phyloP scores from a whole-genome alignment of 2,329 filamentous ascomycete species.

The Penicillium hesseltinei region DNA sequence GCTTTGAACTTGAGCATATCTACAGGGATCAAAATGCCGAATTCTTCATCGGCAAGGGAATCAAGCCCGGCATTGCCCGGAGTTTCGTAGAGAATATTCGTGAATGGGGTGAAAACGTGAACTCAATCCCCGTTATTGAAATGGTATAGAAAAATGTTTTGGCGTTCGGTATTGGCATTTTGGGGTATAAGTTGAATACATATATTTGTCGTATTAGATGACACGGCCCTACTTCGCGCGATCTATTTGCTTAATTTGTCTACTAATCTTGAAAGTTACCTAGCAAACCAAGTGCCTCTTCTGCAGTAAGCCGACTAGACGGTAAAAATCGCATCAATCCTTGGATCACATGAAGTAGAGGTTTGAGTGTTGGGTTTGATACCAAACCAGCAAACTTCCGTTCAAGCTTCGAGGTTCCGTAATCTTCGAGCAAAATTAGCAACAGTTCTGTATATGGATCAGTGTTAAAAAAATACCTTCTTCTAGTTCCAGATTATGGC shows the following conservation, averaged over 20 bases:
- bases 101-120: too few species aligned
- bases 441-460: background rate
- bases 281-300: slow-evolving; percentile 18
- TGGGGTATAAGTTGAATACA: too few species aligned
- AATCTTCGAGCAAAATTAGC: slow-evolving; percentile 13
- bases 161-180: too few species aligned
- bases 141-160: too few species aligned
- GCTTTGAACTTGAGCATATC: too few species aligned
- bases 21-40: too few species aligned
- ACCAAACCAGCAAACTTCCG: slow-evolving; percentile 14
- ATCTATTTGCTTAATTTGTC: background rate
- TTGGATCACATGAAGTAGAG: slow-evolving; percentile 19
- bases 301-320: slow-evolving; percentile 20
- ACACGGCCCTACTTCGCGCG: background rate
- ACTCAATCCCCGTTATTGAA: too few species aligned
- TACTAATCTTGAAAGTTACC: background rate
- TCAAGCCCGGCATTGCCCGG: too few species aligned
- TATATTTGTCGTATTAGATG: too few species aligned
- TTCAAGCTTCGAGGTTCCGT: slow-evolving; percentile 15
- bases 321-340: slow-evolving; percentile 25
- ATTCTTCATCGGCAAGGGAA: too few species aligned
- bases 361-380: slow-evolving; percentile 13
- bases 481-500: slow-evolving; percentile 5
- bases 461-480: background rate
- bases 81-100: too few species aligned